phyloP scores from a whole-genome alignment of 345 rosid species.

The Murraya paniculata region DNA sequence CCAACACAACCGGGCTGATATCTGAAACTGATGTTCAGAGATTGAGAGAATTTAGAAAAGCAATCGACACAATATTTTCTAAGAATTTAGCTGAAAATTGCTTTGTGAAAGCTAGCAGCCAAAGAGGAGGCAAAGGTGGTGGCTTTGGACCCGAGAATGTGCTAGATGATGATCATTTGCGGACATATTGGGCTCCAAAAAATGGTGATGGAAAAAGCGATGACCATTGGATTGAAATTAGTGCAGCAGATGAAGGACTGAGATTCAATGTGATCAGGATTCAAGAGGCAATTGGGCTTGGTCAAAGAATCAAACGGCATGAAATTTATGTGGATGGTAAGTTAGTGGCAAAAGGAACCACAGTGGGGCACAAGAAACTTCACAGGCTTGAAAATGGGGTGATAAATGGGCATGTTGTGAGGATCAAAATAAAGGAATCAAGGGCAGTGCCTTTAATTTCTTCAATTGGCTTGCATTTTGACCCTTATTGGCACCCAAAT shows the following conservation, averaged over 20 bases:
- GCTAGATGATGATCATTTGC: slow-evolving; percentile 52
- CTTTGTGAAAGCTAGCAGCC: slow-evolving; percentile 44
- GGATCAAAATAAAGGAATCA: slow-evolving; percentile 39
- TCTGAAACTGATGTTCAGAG: slow-evolving; percentile 44
- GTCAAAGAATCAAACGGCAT: slow-evolving; percentile 58
- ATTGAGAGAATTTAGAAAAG: slow-evolving; percentile 40
- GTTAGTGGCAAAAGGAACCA: slow-evolving; percentile 45
- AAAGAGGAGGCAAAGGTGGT: slow-evolving; percentile 45
- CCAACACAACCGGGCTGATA: slow-evolving; percentile 62
- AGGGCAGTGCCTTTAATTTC: slow-evolving; percentile 58
- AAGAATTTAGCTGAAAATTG: slow-evolving; percentile 46
- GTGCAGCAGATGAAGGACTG: slow-evolving; percentile 22
- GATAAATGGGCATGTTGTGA: slow-evolving; percentile 38
- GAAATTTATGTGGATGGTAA: slow-evolving; percentile 55
- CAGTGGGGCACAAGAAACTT: slow-evolving; percentile 64
- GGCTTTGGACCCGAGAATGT: slow-evolving; percentile 62
- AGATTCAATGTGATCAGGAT: slow-evolving; percentile 60
- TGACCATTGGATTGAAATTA: slow-evolving; percentile 50
- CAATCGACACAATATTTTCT: slow-evolving; percentile 48
- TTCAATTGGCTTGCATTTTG: slow-evolving; percentile 63
- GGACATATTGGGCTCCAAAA: slow-evolving; percentile 70
- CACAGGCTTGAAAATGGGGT: slow-evolving; percentile 41
- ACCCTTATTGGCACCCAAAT: slow-evolving; percentile 50
- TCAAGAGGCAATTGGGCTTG: slow-evolving; percentile 73
- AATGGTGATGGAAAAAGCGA: slow-evolving; percentile 11